Percentiles rank a stretch among this genome's conserved stretches.
These are phyloP conservation scores for Trypanosoma brucei DNA, from an alignment of 208 protist genomes.

Conservation along the genomic window DNA sequence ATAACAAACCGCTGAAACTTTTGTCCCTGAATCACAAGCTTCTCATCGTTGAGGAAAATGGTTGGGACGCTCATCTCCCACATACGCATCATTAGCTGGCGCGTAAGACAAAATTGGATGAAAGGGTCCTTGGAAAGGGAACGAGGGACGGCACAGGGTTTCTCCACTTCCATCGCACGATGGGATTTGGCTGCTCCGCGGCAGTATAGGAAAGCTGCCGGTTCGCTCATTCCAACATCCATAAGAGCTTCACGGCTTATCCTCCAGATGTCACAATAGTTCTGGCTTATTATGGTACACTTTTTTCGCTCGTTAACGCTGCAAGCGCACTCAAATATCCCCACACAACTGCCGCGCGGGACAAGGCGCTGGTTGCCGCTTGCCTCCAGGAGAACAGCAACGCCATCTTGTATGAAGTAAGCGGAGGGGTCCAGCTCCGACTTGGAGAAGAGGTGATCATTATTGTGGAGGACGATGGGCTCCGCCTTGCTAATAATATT, in stretches of 20 bases:
- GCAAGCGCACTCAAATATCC: conserved; percentile 86
- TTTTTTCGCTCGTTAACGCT: conserved; percentile 78
- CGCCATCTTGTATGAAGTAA: conserved; percentile 85
- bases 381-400: conserved; percentile 44
- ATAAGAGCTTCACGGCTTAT: conserved; percentile 65
- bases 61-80: conserved; percentile 56
- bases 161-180: conserved; percentile 48
- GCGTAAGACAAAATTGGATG: conserved; percentile 58
- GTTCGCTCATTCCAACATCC: conserved; percentile 84
- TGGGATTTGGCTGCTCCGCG: conserved; percentile 58
- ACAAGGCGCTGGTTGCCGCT: conserved; percentile 30
- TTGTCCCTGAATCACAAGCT: conserved; percentile 64
- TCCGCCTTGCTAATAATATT: conserved; percentile 62
- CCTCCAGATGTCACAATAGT: conserved; percentile 87
- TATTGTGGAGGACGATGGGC: conserved; percentile 81
- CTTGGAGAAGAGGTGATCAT: conserved; percentile 57
- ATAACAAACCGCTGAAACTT: conserved; percentile 54
- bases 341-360: conserved; percentile 67
- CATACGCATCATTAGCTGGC: conserved; percentile 34
- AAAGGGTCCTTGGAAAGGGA: conserved; percentile 62
- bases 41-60: conserved; percentile 77
- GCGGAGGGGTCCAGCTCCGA: conserved; percentile 68
- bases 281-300: conserved; percentile 66
- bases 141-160: conserved; percentile 24
- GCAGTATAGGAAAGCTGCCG: conserved; percentile 75